Evolutionary conservation across 371 early-diverging fungal genomes (phyloP), one percentile per base, ranked within the genome.

Genomic region (Mortierella sp.): DNA sequence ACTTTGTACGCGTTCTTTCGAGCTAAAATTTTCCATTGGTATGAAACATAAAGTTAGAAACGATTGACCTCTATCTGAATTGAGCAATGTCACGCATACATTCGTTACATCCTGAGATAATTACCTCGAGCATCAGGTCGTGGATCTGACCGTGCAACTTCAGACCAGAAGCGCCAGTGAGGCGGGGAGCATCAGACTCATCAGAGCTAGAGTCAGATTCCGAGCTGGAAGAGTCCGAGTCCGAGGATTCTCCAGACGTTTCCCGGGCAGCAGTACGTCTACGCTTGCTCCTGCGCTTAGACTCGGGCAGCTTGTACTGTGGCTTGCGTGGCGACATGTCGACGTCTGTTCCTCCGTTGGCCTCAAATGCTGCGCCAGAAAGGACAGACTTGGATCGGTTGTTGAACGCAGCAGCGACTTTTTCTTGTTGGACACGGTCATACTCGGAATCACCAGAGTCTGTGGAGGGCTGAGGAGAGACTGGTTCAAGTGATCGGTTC

Each of bases 101-200:
- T n/a, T 38, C 32, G 1, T 27, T 10, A 0, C 2, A 55, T 21
- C 4, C 5, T 51, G 41, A 49, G n/a, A 56, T 12, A 6, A 55
- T 32, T 74, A 83, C 83, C 70, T 83, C 80, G 21, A 83, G 54
- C 56, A 83, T 74, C 27, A 83, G 49, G 56, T 83, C 83, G 38
- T 79, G 77, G 21, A 83, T 76, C 4, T 70, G 54, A 4, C 83
- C 83, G 24, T 83, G 83, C 32, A 80, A 41, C 54, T 77, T 83
- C 41, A 83, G 65, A 2, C 60, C 55, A 1, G 77, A 76, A n/a
- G 72, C 35, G 3, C 71, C 63, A 2, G 44, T 35, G 16, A 74
- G 24, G 14, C 44, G 58, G 21, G 55, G 71, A 4, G 32, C 56
- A 16, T 74, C 83, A 27, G 77, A 80, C 35, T 79, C 83, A 1